These are phyloP conservation scores for Xylaria intraflava DNA, from an alignment of 495 filamentous ascomycete genomes.

Conservation along the genomic window DNA sequence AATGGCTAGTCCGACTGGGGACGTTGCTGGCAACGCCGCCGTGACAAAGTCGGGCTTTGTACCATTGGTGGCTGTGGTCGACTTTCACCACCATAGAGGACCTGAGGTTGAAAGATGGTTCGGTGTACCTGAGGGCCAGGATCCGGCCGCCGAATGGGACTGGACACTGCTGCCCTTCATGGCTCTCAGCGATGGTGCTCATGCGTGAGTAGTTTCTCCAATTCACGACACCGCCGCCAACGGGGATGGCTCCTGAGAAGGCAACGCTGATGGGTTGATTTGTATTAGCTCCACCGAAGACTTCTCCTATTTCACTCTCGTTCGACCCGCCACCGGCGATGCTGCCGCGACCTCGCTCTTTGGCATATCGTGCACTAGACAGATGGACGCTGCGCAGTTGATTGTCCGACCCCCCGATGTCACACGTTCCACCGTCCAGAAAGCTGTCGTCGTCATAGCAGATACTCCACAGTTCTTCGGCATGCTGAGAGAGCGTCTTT, in stretches of 20 bases:
- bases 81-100: constrained; percentile 94
- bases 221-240: background rate
- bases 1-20: constrained; percentile 17
- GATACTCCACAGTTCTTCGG: constrained; percentile 79
- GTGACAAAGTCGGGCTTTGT: constrained; percentile 27
- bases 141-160: constrained; percentile 81
- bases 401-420: constrained; percentile 77
- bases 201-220: constrained; percentile 57
- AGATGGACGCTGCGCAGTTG: constrained; percentile 74
- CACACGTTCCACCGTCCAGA: constrained; percentile 92
- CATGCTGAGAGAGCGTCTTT: constrained; percentile 73
- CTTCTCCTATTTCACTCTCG: constrained; percentile 96
- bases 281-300: constrained; percentile 77
- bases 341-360: constrained; percentile 77
- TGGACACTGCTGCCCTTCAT: constrained; percentile 94
- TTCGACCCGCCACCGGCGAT: constrained; percentile 53
- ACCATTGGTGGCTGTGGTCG: constrained; percentile 81
- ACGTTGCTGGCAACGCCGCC: background rate
- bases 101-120: constrained; percentile 93
- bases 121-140: constrained; percentile 65
- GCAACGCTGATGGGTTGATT: background rate
- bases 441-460: constrained; percentile 95
- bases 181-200: constrained; percentile 94
- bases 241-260: background rate
- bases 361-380: constrained; percentile 90